A percentile compares a stretch with the other conserved stretches of the same genome.
phyloP scores from a whole-genome alignment of 1,284 basidiomycete genomes.

The Vanrija sp. region DNA sequence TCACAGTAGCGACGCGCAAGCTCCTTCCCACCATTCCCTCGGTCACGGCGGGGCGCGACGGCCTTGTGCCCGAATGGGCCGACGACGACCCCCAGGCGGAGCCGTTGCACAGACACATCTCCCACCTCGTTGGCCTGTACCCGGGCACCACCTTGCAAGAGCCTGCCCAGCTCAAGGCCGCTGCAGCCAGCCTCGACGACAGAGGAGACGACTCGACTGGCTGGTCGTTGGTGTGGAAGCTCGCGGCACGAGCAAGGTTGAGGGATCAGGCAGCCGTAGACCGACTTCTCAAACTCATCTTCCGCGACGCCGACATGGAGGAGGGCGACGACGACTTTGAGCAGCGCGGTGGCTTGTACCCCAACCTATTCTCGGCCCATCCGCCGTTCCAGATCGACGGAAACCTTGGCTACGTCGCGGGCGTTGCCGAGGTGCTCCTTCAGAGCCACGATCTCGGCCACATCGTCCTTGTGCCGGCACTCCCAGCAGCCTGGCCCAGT shows the following conservation, averaged over 20 bases:
- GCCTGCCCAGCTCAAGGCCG: neutral
- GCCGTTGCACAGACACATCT: constrained; percentile 7
- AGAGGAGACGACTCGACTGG: constrained; percentile 5
- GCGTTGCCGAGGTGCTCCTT: constrained; percentile 9
- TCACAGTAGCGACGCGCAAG: neutral
- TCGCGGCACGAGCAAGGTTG: constrained; percentile 6
- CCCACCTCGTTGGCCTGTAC: constrained; percentile 11
- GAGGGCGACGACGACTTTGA: no score
- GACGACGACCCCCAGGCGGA: constrained; percentile 2
- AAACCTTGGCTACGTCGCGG: constrained; percentile 8
- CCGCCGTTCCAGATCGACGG: constrained; percentile 17
- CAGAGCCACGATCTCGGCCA: neutral
- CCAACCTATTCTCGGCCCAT: constrained; percentile 10
- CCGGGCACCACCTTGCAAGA: neutral
- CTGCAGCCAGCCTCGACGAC: neutral
- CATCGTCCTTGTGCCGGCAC: constrained; percentile 4
- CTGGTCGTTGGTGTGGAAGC: constrained; percentile 7
- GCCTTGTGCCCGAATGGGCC: constrained; percentile 9
- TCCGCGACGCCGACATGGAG: neutral
- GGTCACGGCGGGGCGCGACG: neutral
- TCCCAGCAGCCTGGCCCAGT: constrained; percentile 1
- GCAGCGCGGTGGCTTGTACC: neutral
- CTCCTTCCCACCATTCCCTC: neutral
- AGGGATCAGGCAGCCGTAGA: neutral
- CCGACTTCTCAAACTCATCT: neutral